Base-by-base conservation (phyloP, 1,284 basidiomycete species). In the Bondarzewia mesenterica region DNA sequence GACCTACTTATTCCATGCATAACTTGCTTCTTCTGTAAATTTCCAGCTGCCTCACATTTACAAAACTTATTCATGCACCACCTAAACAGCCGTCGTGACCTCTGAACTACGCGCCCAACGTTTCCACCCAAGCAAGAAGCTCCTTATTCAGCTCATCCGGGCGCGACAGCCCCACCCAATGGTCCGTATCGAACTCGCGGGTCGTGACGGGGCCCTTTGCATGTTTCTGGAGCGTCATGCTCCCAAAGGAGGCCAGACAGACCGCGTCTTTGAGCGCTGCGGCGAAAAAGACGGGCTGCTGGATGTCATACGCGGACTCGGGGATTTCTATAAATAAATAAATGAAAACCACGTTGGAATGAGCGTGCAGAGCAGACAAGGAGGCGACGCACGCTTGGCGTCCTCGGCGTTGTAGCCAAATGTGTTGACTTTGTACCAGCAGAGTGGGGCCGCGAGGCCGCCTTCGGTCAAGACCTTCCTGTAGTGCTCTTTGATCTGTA, bases 101-200 rank as follows among this genome's bases (percentile, higher is more conserved):
- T n/a, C n/a, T n/a, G n/a, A n/a, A n/a, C n/a, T n/a, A n/a, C n/a
- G n/a, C n/a, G n/a, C n/a, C 8, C 18, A 47, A 26, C 16, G 22
- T 42, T 12, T 56, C 53, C 35, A 58, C 44, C 55, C 58, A 64
- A 38, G 49, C 52, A 23, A 55, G 26, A n/a, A 65, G 52, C 29
- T 52, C 55, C 39, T 45, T 50, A 44, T 61, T 63, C 18, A 66
- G 42, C 53, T 62, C 54, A 20, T 61, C 57, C 2, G 58, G 49
- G 7, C 49, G 52, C 36, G 57, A 56, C 16, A 63, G 52, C 51
- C 58, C 56, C 7, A 65, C 54, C 63, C 63, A 67, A 52, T 68
- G 66, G 10, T 55, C 59, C 7, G 63, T 52, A 35, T 63, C 60
- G 49, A 59, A 64, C 40, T 60, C 60, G 23, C 56, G 54, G n/a